phyloP scores from a whole-genome alignment of 2,329 filamentous ascomycete species.

The Diplodia scrobiculata region DNA sequence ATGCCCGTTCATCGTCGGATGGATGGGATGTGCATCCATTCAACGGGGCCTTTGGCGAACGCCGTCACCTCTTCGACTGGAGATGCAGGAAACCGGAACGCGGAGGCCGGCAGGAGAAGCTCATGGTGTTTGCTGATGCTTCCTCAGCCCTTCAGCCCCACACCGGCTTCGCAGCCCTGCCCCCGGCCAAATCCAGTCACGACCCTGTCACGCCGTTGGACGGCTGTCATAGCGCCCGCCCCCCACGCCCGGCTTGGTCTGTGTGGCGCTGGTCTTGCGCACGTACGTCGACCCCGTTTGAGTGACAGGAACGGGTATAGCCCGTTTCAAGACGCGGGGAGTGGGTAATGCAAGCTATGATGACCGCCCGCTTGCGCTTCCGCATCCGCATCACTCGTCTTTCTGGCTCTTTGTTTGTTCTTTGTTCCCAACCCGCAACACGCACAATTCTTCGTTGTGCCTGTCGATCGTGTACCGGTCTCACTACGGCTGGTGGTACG shows the following conservation, averaged over 20 bases:
- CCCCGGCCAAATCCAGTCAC: not conserved
- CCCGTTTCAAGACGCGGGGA: slow-evolving; percentile 18
- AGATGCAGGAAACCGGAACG: not conserved
- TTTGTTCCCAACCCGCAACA: not conserved
- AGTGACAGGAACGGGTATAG: not conserved
- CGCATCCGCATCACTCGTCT: not conserved
- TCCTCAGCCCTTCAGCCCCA: slow-evolving; percentile 3
- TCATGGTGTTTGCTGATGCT: not conserved
- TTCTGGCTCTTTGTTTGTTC: not conserved
- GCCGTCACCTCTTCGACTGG: not conserved
- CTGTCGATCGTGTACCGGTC: not conserved
- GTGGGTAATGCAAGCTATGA: not conserved
- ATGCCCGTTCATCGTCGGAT: not conserved
- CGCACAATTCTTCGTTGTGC: not conserved
- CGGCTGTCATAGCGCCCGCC: not conserved
- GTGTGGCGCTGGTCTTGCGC: not conserved
- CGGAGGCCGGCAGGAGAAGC: too few species aligned
- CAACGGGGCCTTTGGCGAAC: not conserved
- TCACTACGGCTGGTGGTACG: too few species aligned
- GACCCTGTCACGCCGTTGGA: not conserved
- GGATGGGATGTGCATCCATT: not conserved
- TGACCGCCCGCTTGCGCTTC: not conserved
- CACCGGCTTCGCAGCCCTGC: not conserved
- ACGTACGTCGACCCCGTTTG: not conserved
- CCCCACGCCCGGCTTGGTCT: not conserved